phyloP scores from a whole-genome alignment of 192 early-diverging fungal genomes.

The Dissophora ornata region DNA sequence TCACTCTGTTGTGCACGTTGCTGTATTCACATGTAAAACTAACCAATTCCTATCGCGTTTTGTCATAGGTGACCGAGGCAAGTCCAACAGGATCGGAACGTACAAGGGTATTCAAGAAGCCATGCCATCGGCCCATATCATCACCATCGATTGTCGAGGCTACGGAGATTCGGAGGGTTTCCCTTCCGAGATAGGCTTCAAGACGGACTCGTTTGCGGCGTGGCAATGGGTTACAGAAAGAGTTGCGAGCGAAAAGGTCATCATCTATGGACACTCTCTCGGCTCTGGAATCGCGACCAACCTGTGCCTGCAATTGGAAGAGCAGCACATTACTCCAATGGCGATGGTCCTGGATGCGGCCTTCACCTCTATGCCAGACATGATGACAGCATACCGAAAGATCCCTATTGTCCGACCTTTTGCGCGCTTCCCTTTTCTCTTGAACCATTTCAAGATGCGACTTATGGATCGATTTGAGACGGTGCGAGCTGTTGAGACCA shows the following conservation, averaged over 20 bases:
- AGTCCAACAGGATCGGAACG: constrained; percentile 38
- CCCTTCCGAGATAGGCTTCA: constrained; percentile 48
- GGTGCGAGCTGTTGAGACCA: constrained; percentile 38
- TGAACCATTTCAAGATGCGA: constrained; percentile 46
- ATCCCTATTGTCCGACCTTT: constrained; percentile 55
- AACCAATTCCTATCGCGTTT: neutral
- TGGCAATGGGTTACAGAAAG: constrained; percentile 46
- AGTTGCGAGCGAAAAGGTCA: constrained; percentile 25
- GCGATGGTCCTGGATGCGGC: constrained; percentile 47
- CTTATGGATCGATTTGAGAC: constrained; percentile 52
- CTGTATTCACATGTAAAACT: neutral
- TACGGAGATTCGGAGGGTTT: constrained; percentile 57
- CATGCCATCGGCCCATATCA: constrained; percentile 44
- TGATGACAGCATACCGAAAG: constrained; percentile 52
- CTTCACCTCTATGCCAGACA: constrained; percentile 53
- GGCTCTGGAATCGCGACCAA: constrained; percentile 51
- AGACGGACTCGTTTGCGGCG: constrained; percentile 37
- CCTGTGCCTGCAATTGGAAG: constrained; percentile 41
- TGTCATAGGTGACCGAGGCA: constrained; percentile 46
- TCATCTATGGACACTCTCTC: constrained; percentile 56
- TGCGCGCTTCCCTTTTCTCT: constrained; percentile 32
- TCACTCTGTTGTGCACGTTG: too few relatives aligned
- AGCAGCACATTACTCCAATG: constrained; percentile 28
- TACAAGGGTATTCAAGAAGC: constrained; percentile 51
- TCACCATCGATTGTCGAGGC: constrained; percentile 53